phyloP scores from a whole-genome alignment of 208 protist species.

The Crithidia brevicula region DNA sequence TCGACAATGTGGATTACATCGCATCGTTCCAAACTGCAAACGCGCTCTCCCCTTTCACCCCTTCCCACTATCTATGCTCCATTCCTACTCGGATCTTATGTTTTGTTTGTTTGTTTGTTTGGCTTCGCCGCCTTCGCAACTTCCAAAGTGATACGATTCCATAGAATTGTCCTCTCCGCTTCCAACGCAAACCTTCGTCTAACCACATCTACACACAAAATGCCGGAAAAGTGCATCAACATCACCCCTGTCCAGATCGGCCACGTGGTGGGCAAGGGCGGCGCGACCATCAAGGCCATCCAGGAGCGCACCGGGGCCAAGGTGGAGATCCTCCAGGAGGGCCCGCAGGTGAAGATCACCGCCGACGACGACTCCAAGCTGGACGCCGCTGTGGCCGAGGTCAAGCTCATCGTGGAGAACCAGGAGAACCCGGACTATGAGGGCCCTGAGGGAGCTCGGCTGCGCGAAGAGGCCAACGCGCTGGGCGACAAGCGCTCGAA shows the following conservation, averaged over 20 bases:
- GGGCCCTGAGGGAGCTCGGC: slow-evolving; percentile 37
- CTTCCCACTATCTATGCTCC: too few relatives aligned
- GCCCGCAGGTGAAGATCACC: slow-evolving; percentile 53
- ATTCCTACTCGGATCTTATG: too few relatives aligned
- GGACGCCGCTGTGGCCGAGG: slow-evolving; percentile 33
- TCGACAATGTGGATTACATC: too few relatives aligned
- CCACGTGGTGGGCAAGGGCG: slow-evolving; percentile 62
- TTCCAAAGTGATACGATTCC: too few relatives aligned
- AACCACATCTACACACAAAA: background rate
- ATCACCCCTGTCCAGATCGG: slow-evolving; percentile 49
- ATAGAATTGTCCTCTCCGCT: too few relatives aligned
- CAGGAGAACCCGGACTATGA: slow-evolving; percentile 69
- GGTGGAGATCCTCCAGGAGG: slow-evolving; percentile 46
- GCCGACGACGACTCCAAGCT: slow-evolving; percentile 46
- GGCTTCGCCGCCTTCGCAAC: too few relatives aligned
- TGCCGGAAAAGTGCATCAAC: slow-evolving; percentile 38
- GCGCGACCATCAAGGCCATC: slow-evolving; percentile 43
- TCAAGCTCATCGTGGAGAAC: slow-evolving; percentile 40
- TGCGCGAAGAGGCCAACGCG: slow-evolving; percentile 50
- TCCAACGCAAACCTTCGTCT: too few relatives aligned
- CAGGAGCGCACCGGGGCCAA: slow-evolving; percentile 52
- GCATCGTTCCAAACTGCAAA: too few relatives aligned
- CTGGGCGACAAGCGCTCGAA: slow-evolving; percentile 46
- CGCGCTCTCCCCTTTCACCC: too few relatives aligned
- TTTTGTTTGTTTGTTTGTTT: too few relatives aligned